phyloP scores from a whole-genome alignment of 805 yeast genomes.

The Yamadazyma akitaensis region DNA sequence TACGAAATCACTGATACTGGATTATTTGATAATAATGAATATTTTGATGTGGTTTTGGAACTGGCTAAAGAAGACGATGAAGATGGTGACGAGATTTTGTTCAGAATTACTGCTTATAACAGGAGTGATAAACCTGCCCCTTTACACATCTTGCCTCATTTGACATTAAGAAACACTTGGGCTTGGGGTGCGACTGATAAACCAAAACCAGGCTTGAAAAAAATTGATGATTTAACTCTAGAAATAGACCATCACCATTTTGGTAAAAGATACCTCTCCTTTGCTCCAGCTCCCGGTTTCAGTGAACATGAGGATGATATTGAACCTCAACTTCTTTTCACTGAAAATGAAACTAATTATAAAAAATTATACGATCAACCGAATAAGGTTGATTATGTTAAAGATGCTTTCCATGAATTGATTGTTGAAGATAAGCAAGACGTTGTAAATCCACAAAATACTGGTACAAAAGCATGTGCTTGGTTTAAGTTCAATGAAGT shows the following conservation, averaged over 20 bases:
- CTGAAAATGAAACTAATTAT: constrained; percentile 86
- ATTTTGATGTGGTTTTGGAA: constrained; percentile 86
- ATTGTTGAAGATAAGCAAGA: constrained; percentile 57
- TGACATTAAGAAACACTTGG: constrained; percentile 88
- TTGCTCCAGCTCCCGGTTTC: constrained; percentile 83
- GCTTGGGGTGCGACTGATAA: constrained; percentile 70
- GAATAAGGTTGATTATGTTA: constrained; percentile 57
- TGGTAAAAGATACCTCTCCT: constrained; percentile 61
- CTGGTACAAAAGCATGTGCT: constrained; percentile 84
- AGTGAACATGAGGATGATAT: constrained; percentile 59
- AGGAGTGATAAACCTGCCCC: constrained; percentile 85
- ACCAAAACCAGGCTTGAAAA: constrained; percentile 48
- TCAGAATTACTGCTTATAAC: constrained; percentile 85
- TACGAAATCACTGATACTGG: constrained; percentile 83
- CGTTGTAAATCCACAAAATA: constrained; percentile 64
- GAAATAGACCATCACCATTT: constrained; percentile 64
- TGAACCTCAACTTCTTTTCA: constrained; percentile 73
- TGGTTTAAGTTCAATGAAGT: constrained; percentile 78
- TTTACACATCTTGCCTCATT: constrained; percentile 79
- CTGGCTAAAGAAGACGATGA: constrained; percentile 84
- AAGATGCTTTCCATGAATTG: constrained; percentile 90
- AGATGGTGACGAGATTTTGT: constrained; percentile 74
- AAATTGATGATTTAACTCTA: constrained; percentile 44
- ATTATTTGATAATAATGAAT: constrained; percentile 65
- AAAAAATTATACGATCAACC: constrained; percentile 60